These are phyloP conservation scores for Sonneratia alba DNA, from an alignment of 345 rosid species.

Conservation along the genomic window DNA sequence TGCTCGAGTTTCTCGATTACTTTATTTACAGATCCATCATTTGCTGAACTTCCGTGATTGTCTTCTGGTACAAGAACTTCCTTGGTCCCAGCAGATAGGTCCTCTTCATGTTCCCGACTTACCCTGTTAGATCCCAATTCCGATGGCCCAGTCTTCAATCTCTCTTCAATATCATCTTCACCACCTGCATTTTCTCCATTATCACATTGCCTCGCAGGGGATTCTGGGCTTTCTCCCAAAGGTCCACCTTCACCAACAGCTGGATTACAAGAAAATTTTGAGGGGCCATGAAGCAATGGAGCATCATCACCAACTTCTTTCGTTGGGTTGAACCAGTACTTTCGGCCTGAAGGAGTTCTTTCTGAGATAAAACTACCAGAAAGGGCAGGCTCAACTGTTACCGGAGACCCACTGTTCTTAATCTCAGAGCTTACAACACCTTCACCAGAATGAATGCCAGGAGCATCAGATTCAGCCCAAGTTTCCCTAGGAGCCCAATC, in stretches of 20 bases:
- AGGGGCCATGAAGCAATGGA: conserved; percentile 25
- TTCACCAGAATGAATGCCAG: conserved; percentile 7
- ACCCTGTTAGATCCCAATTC: neutral
- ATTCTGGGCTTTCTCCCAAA: conserved; percentile 15
- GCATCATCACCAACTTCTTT: conserved; percentile 33
- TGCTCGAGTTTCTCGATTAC: conserved; percentile 48
- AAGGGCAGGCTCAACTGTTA: conserved; percentile 19
- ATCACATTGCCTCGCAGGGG: conserved; percentile 6
- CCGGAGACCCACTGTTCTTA: conserved; percentile 19
- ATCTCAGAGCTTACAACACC: conserved; percentile 18
- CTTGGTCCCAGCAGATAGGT: neutral
- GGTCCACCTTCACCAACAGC: conserved; percentile 3
- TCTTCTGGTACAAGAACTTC: neutral
- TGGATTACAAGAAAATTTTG: conserved; percentile 17
- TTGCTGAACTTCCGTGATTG: neutral
- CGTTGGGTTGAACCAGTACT: conserved; percentile 72
- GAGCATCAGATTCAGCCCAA: conserved; percentile 1
- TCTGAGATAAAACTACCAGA: conserved; percentile 43
- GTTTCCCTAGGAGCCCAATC: conserved; percentile 39
- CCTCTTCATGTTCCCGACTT: neutral
- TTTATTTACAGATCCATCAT: conserved; percentile 19
- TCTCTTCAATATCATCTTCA: neutral
- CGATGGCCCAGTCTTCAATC: neutral
- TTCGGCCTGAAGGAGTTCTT: conserved; percentile 75
- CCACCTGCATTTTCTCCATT: conserved; percentile 9